phyloP scores from a whole-genome alignment of 176 grass and related monocot genomes.

The Sorghum bicolor region Sorghum_bicolor_NCBIv3 NC_012873.2:3788501-3789000 shows the following conservation, averaged over 20 bases:
- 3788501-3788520: constrained; percentile 38
- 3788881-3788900: not conserved
- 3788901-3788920: not conserved
- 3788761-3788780: constrained; percentile 2
- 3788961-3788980: constrained; percentile 78
- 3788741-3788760: constrained; percentile 7
- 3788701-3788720: not conserved
- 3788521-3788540: constrained; percentile 89
- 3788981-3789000: constrained; percentile 90
- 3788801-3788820: not conserved
- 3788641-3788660: not conserved
- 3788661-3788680: not conserved
- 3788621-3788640: constrained; percentile 21
- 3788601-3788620: constrained; percentile 26
- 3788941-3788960: not conserved
- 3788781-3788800: constrained; percentile 28
- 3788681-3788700: constrained; percentile 2
- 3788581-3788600: constrained; percentile 58
- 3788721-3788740: constrained; percentile 12
- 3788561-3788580: constrained; percentile 99
- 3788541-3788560: constrained; percentile 91
- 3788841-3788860: constrained; percentile 19
- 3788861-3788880: not conserved
- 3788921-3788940: not conserved
- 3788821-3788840: constrained; percentile 1